A percentile compares a stretch with the other conserved stretches of the same genome.
Conservation (phyloP, 2,329 filamentous ascomycete species). For the Lachnellula arida region DNA sequence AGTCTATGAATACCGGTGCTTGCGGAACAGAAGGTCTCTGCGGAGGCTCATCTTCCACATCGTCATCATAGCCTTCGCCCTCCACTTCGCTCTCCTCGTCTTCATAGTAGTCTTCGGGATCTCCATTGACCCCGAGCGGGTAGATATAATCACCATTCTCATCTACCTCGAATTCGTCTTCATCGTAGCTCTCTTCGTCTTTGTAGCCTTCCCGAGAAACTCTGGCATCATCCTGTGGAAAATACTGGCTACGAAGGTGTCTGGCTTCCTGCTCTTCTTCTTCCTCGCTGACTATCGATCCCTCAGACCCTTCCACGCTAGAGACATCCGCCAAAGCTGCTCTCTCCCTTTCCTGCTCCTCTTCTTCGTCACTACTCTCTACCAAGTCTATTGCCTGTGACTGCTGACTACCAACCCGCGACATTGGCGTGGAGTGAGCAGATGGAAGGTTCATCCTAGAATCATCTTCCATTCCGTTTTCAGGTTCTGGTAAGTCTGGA, state of each 20-base stretch:
- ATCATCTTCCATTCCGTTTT: background rate
- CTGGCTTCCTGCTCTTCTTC: conserved; percentile 5
- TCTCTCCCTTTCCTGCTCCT: background rate
- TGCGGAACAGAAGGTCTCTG: conserved; percentile 2
- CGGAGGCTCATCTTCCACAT: conserved; percentile 10
- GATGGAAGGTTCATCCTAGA: background rate
- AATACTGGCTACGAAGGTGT: background rate
- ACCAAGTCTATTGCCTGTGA: conserved; percentile 25
- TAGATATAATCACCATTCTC: conserved; percentile 22
- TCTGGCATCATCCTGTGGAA: background rate
- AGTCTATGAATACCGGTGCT: conserved; percentile 28
- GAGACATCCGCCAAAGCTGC: background rate
- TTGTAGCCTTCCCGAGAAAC: background rate
- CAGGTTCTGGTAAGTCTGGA: conserved; percentile 14
- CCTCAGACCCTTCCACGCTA: conserved; percentile 12
- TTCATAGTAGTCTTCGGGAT: conserved; percentile 22
- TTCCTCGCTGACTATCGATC: conserved; percentile 4
- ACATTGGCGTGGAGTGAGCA: conserved; percentile 12
- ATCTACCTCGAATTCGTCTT: conserved; percentile 19
- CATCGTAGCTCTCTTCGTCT: conserved; percentile 12
- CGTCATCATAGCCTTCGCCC: conserved; percentile 13
- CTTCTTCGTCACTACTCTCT: conserved; percentile 20
- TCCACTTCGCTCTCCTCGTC: conserved; percentile 24
- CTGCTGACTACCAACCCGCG: conserved; percentile 21
- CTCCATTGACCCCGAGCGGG: conserved; percentile 14